These are phyloP conservation scores for Beauveria medogensis DNA, from an alignment of 2,329 filamentous ascomycete species.

Conservation along the genomic window DNA sequence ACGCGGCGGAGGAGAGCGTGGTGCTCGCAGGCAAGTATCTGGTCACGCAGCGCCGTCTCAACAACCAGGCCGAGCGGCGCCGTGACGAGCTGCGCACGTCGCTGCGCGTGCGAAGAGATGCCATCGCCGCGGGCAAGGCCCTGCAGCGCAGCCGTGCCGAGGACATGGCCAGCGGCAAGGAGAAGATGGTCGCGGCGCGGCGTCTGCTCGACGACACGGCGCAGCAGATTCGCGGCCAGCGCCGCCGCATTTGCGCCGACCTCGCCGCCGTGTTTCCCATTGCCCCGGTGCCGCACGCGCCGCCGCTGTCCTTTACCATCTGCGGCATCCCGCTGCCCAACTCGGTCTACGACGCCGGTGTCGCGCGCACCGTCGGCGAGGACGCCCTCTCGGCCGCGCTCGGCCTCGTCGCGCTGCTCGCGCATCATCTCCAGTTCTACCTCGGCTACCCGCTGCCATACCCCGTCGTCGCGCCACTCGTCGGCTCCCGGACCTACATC, in stretches of 20 bases:
- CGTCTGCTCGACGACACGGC: conserved; percentile 47
- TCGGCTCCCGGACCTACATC: conserved; percentile 67
- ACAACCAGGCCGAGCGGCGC: conserved; percentile 53
- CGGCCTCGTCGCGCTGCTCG: conserved; percentile 69
- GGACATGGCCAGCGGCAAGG: conserved; percentile 53
- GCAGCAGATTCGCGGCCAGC: conserved; percentile 72
- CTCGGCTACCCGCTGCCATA: conserved; percentile 74
- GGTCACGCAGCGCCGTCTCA: conserved; percentile 53
- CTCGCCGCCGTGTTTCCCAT: conserved; percentile 75
- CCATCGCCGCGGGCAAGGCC: conserved; percentile 57
- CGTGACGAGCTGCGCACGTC: conserved; percentile 61
- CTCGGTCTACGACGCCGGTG: conserved; percentile 56
- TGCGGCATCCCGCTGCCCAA: conserved; percentile 73
- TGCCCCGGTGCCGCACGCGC: conserved; percentile 45
- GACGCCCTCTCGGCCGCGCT: conserved; percentile 73
- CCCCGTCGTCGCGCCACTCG: conserved; percentile 55
- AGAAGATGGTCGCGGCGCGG: conserved; percentile 50
- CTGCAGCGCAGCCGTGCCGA: conserved; percentile 49
- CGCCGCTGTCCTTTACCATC: conserved; percentile 75
- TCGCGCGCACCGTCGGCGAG: conserved; percentile 45
- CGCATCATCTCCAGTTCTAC: conserved; percentile 73
- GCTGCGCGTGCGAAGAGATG: conserved; percentile 54
- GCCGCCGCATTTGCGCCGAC: conserved; percentile 80
- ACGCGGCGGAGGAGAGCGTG: conserved; percentile 41
- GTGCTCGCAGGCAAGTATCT: conserved; percentile 47